Percentiles rank a stretch among this genome's conserved stretches.
phyloP scores from a whole-genome alignment of 1,139 yeast species.

The Debaryomyces psychrophilus region DNA sequence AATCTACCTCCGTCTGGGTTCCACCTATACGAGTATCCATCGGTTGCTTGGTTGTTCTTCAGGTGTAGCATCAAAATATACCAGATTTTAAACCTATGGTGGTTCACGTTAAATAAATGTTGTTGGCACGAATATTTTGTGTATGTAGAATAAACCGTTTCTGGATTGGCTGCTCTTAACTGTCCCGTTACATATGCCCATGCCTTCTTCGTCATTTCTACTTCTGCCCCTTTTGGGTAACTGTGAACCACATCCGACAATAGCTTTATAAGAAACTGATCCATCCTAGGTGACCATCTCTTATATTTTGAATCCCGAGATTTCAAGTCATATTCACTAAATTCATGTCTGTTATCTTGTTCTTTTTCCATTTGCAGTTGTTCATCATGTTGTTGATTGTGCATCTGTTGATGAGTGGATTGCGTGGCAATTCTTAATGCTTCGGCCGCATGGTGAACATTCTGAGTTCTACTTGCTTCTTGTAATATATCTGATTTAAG shows the following conservation, averaged over 20 bases:
- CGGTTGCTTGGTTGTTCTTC: slow-evolving; percentile 22
- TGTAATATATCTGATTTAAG: slow-evolving; percentile 10
- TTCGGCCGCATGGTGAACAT: slow-evolving; percentile 15
- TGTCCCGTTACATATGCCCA: slow-evolving; percentile 47
- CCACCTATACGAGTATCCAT: slow-evolving; percentile 40
- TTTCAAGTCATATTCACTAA: slow-evolving; percentile 37
- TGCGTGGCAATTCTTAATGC: slow-evolving; percentile 16
- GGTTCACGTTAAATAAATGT: slow-evolving; percentile 42
- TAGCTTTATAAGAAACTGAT: slow-evolving; percentile 37
- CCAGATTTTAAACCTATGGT: slow-evolving; percentile 44
- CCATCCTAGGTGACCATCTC: slow-evolving; percentile 48
- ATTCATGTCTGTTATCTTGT: slow-evolving; percentile 16
- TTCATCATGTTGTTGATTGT: slow-evolving; percentile 18
- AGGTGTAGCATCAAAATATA: slow-evolving; percentile 37
- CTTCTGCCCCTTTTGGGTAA: slow-evolving; percentile 34
- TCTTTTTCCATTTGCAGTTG: slow-evolving; percentile 12
- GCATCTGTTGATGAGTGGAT: slow-evolving; percentile 19
- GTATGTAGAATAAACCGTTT: slow-evolving; percentile 46
- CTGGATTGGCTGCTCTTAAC: slow-evolving; percentile 41
- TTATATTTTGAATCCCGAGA: slow-evolving; percentile 43
- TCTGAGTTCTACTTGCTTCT: slow-evolving; percentile 10
- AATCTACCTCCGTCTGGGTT: slow-evolving; percentile 41
- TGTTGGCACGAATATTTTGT: slow-evolving; percentile 48
- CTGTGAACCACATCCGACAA: slow-evolving; percentile 44
- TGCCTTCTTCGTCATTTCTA: slow-evolving; percentile 40